Base-by-base conservation (phyloP, 179 eudicot species). In the Spergularia azorica region DNA sequence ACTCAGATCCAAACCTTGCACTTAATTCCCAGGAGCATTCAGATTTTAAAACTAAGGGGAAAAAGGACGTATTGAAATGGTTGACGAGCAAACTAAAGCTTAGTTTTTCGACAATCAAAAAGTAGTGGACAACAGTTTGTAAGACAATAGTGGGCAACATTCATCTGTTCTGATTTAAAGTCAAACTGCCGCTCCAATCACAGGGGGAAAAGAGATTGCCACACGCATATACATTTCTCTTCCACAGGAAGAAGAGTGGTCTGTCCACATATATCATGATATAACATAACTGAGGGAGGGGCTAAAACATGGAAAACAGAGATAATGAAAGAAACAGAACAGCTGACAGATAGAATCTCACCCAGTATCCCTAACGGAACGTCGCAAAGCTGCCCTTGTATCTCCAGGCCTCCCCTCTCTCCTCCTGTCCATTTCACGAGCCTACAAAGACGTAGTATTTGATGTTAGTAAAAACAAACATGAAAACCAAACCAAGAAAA, bases 351-450 rank as follows among this genome's bases (percentile, higher is more conserved):
- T 26, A 26, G 32, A 26, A 26, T 26, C 87, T 80, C 81, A 94
- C 99, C 97, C 98, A 77, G 92, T 96, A 61, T 96, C 97, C 83
- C 99, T 88, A 77, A 96, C 94, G 59, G 99, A 90, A 77, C 96
- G 99, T 80, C 99, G 86, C 61, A 89, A 67, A 59, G 87, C 87
- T 81, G 91, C 92, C 86, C 96, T 86, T 62, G 89, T 94, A 80
- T 96, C 99, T 59, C 99, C 99, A 80, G 99, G 99, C 71, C 80
- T 89, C 55, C 99, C 98, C 80, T 96, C 99, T 83, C 87, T 92
- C 74, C 99, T 88, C 80, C 88, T 92, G 67, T 96, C 99, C 98
- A 96, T 96, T 59, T 96, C 99, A 57, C 97, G 93, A 75, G 97
- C 96, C 96, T 93, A 67, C 21, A 52, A 39, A 62, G 60, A 79